phyloP scores from a whole-genome alignment of 257 asterid genomes.

The Salvia rosmarinus region DNA sequence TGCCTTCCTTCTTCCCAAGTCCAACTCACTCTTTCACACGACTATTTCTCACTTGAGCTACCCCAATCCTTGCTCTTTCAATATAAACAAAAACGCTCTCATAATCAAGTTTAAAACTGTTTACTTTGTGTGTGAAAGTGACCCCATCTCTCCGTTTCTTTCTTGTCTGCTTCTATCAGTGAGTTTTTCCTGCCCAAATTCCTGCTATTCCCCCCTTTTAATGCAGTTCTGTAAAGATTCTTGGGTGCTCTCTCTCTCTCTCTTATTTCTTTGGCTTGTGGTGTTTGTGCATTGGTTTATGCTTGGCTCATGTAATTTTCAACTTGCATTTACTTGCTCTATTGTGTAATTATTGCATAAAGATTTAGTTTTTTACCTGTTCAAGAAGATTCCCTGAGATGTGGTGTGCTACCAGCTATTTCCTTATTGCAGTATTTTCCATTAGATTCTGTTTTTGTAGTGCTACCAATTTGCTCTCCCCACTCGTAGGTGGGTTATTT shows the following conservation, averaged over 20 bases:
- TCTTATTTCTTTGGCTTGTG: neutral
- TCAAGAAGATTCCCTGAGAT: neutral
- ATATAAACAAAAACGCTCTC: neutral
- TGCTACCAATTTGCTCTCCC: slow-evolving; percentile 23
- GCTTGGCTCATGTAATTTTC: slow-evolving; percentile 17
- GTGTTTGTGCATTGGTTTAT: slow-evolving; percentile 13
- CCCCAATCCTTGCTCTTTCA: neutral
- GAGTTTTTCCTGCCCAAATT: slow-evolving; percentile 29
- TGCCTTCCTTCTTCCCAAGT: slow-evolving; percentile 24
- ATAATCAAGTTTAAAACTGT: slow-evolving; percentile 9
- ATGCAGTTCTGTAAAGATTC: neutral
- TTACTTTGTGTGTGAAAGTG: slow-evolving; percentile 6
- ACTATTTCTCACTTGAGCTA: slow-evolving; percentile 9
- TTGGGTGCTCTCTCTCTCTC: neutral
- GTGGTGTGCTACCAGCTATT: slow-evolving; percentile 21
- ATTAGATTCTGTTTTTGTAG: slow-evolving; percentile 30
- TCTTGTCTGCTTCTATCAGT: slow-evolving; percentile 6
- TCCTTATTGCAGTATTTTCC: slow-evolving; percentile 23
- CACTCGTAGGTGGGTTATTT: slow-evolving; percentile 4
- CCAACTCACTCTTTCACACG: slow-evolving; percentile 4
- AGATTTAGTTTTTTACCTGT: slow-evolving; percentile 27
- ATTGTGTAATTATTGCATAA: slow-evolving; percentile 19
- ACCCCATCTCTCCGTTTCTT: slow-evolving; percentile 24
- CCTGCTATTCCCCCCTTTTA: neutral
- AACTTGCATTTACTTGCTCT: slow-evolving; percentile 26